phyloP scores from a whole-genome alignment of 2,329 filamentous ascomycete genomes.

The Epichloe uncinata region DNA sequence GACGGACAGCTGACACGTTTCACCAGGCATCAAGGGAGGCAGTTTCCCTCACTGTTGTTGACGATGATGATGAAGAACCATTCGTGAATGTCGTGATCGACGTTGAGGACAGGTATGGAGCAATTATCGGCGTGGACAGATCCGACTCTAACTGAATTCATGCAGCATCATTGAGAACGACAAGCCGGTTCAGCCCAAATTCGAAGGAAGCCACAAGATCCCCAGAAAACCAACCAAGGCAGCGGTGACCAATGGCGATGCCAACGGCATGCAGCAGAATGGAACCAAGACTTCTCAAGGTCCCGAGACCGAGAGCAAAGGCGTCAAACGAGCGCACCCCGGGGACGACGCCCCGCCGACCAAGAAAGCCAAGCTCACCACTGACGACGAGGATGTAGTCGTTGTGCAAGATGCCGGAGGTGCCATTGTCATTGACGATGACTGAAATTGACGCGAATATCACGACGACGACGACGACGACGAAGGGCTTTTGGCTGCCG shows the following conservation, averaged over 20 bases:
- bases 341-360: slow-evolving; percentile 28
- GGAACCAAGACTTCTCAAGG: slow-evolving; percentile 27
- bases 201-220: slow-evolving; percentile 32
- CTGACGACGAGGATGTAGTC: slow-evolving; percentile 25
- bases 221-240: slow-evolving; percentile 38
- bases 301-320: slow-evolving; percentile 15
- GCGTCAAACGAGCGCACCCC: slow-evolving; percentile 33
- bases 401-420: slow-evolving; percentile 42
- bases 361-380: slow-evolving; percentile 36
- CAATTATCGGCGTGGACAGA: neutral
- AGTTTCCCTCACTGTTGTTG: slow-evolving; percentile 72
- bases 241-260: slow-evolving; percentile 26
- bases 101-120: slow-evolving; percentile 46
- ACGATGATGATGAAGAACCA: slow-evolving; percentile 60
- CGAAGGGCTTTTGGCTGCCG: neutral
- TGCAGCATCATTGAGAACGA: slow-evolving; percentile 30
- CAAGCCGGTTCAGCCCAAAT: slow-evolving; percentile 40
- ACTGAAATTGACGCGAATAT: slow-evolving; percentile 19
- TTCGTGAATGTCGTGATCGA: slow-evolving; percentile 71
- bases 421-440: slow-evolving; percentile 55
- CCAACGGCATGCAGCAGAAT: slow-evolving; percentile 22
- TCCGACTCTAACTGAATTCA: slow-evolving; percentile 14
- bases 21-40: slow-evolving; percentile 52
- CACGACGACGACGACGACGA: neutral
- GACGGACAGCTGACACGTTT: neutral